Base-by-base conservation (phyloP, 805 yeast genomes). In the Brettanomyces sp. region DNA sequence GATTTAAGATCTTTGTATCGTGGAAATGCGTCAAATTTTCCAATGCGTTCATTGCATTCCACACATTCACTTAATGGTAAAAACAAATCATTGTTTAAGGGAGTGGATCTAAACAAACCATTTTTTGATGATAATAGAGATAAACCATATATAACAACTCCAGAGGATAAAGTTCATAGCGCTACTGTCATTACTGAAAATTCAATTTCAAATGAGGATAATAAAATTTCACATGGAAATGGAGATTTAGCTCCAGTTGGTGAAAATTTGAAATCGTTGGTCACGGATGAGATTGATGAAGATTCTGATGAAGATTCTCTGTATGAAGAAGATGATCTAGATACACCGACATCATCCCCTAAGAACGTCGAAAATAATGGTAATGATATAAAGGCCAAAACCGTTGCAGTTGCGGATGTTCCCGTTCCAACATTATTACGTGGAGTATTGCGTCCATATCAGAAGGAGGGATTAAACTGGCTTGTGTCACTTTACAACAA, bases 381-480 rank as follows among this genome's bases (percentile, higher is more conserved):
- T 21, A 28, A 28, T 6, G 11, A 32, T 7, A 18, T 6, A 35
- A 35, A n/a, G 7, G 37, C 13, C 7, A 25, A 30, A 6, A 13
- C n/a, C 42, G 28, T 53, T 4, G 62, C 74, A 21, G 79, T 78
- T 34, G 74, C 80, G 1, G 90, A 85, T 62, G 95, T 89, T 6
- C 88, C 93, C 0, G 57, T 77, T 3, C 98, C 98, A 0, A 70
- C 80, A 12, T 64, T 85, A 7, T 67, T 93, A 24, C 74, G 89
- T 50, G 99, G 98, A 25, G 77, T 79, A 0, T 68, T 93, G 44
- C 79, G 99, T 61, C 86, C 80, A 7, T 93, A 93, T 57, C 99
- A 93, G 62, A 91, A 89, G 47, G 95, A 88, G 63, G 99, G 99
- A 49, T 72, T 93, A 36, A 95, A 93, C 54, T 93, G 99, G 99